phyloP scores from a whole-genome alignment of 139 green algal species.

The Desmodesmus armatus region DNA sequence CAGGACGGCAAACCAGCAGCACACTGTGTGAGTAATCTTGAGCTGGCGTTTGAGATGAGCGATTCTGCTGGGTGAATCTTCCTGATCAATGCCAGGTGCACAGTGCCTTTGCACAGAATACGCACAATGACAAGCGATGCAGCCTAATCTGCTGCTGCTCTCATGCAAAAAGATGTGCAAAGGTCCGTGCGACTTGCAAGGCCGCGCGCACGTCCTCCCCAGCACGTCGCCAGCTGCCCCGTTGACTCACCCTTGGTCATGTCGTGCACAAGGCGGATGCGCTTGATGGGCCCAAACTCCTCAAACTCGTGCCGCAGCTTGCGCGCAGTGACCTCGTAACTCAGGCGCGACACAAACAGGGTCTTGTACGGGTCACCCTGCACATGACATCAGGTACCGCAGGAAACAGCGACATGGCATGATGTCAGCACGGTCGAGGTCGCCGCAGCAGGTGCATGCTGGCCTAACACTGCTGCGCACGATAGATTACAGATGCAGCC shows the following conservation, averaged over 20 bases:
- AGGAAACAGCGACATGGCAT: neutral
- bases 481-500: no score
- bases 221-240: no score
- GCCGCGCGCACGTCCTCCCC: no score
- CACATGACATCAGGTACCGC: neutral
- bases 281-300: conserved; percentile 89
- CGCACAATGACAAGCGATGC: neutral
- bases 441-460: no score
- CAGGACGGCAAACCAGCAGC: neutral
- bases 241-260: conserved; percentile 63
- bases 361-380: conserved; percentile 93
- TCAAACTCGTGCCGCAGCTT: conserved; percentile 87
- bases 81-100: no score
- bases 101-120: neutral
- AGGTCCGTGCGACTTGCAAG: no score
- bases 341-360: conserved; percentile 84
- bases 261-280: conserved; percentile 81
- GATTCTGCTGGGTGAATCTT: no score
- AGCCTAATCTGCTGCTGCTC: neutral
- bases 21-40: no score
- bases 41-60: no score
- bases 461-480: no score
- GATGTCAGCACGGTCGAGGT: neutral
- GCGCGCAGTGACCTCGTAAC: conserved; percentile 86
- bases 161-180: no score